These are phyloP conservation scores for Cladobotryum mycophilum DNA, from an alignment of 2,329 filamentous ascomycete species.

Conservation along the genomic window DNA sequence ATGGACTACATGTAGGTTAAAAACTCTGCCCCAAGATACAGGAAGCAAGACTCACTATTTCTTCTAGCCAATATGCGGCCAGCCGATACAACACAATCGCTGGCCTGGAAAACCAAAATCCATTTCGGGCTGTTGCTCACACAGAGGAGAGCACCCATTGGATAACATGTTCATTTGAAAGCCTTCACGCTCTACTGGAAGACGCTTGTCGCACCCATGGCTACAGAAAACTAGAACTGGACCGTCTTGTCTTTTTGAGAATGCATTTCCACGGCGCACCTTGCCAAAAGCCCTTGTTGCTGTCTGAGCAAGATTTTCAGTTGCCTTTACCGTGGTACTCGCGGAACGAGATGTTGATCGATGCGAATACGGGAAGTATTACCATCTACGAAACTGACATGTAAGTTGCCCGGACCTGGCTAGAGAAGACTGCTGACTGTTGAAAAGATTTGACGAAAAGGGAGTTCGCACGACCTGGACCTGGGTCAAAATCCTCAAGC, in stretches of 20 bases:
- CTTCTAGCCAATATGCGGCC: neutral
- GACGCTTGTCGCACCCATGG: constrained; percentile 15
- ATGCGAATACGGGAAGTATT: constrained; percentile 14
- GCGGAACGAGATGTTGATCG: constrained; percentile 3
- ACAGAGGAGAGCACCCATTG: neutral
- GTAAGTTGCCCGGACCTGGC: constrained; percentile 9
- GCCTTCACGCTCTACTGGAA: constrained; percentile 14
- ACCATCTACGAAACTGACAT: constrained; percentile 17
- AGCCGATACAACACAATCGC: constrained; percentile 2
- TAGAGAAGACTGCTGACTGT: neutral
- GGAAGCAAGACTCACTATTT: too few species aligned
- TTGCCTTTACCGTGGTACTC: too few species aligned
- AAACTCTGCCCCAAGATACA: neutral
- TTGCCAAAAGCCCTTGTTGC: neutral
- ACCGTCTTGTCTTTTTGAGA: constrained; percentile 16
- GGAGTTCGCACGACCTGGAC: constrained; percentile 13
- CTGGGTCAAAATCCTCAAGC: constrained; percentile 21
- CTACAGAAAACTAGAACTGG: constrained; percentile 18
- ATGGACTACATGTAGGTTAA: neutral
- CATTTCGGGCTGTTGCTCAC: neutral
- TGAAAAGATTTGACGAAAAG: neutral
- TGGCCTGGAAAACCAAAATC: neutral
- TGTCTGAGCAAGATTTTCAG: neutral
- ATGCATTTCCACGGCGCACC: neutral
- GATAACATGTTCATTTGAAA: neutral